Evolutionary conservation across 139 green algal genomes (phyloP), one percentile per base, ranked within the genome.

Genomic region (Nannochloris sp.): DNA sequence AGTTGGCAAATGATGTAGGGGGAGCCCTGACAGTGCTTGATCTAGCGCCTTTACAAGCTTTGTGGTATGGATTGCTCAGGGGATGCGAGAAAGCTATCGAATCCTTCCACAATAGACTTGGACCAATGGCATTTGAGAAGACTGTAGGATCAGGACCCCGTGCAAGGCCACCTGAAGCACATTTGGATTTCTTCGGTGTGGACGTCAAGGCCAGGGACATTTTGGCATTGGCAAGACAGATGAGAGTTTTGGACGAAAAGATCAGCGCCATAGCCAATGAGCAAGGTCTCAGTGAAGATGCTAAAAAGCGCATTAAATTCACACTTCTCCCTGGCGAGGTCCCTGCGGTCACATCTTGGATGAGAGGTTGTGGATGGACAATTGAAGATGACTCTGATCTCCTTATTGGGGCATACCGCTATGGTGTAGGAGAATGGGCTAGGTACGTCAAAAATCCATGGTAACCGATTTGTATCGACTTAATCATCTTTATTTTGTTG

Each of bases 121-220:
- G n/a, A n/a, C 56, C 56, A n/a, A 3, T n/a, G n/a, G n/a, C n/a
- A 3, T 36, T 23, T 25, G 37, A 44, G 28, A 11, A 11, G 14
- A 59, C 59, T 30, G 23, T 10, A 50, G 49, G 28, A 36, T 44
- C 37, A 57, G 76, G 16, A 20, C n/a, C 17, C 45, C 45, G 10
- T 36, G 43, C 56, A 28, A 26, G 23, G 6, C 36, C 65, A 29
- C 50, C 36, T 29, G 79, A 87, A 3, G 79, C 79, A 28, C 75
- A 84, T 36, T 63, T 97, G 28, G 88, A 97, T 75, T 97, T 94
- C 63, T 98, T 97, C 58, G 91, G 91, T 2, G 73, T 73, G 0
- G 60, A 79, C 2, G 83, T 97, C 6, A 89, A 87, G 68, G 92
- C 83, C 1, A 49, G 69, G 12, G 89, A 98, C 50, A 66, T 96